phyloP scores from a whole-genome alignment of 768 basidiomycete genomes.

The Hirschioporus abietinus region DNA sequence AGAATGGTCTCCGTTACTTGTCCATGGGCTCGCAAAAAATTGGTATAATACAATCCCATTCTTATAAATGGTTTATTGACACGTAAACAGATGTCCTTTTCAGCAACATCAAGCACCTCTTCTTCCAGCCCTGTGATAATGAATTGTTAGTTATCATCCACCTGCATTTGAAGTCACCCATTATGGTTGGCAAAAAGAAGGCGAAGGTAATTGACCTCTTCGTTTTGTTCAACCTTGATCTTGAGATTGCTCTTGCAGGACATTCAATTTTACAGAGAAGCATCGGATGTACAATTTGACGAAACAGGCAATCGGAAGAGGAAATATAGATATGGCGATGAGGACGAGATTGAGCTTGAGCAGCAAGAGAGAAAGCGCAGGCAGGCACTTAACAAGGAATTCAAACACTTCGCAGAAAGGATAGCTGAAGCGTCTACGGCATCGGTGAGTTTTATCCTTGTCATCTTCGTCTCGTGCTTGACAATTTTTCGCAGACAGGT shows the following conservation, averaged over 20 bases:
- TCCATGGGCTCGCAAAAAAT: slow-evolving; percentile 88
- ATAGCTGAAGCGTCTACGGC: slow-evolving; percentile 77
- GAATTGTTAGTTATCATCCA: slow-evolving; percentile 94
- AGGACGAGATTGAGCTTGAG: slow-evolving; percentile 98
- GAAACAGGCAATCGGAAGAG: slow-evolving; percentile 99
- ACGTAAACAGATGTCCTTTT: slow-evolving; percentile 74
- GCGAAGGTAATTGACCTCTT: slow-evolving; percentile 59
- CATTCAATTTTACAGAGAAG: slow-evolving; percentile 97
- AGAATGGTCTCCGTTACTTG: slow-evolving; percentile 92
- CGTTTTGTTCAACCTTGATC: slow-evolving; percentile 6
- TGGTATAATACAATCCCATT: slow-evolving; percentile 43
- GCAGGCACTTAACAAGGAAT: slow-evolving; percentile 87
- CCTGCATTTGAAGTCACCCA: slow-evolving; percentile 88
- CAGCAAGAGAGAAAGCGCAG: slow-evolving; percentile 92
- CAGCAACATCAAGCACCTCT: slow-evolving; percentile 95
- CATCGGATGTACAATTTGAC: slow-evolving; percentile 95
- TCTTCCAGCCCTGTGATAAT: slow-evolving; percentile 98
- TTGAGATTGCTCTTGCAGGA: slow-evolving; percentile 46
- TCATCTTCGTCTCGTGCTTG: background rate
- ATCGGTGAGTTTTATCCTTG: slow-evolving; percentile 47
- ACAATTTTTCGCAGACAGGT: slow-evolving; percentile 45
- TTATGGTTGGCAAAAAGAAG: slow-evolving; percentile 99
- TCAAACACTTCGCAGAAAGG: slow-evolving; percentile 89
- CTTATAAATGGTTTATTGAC: background rate
- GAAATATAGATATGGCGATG: slow-evolving; percentile 94